Evolutionary conservation across 2,329 filamentous ascomycete genomes (phyloP), one percentile per base, ranked within the genome.

Genomic region (Aspergillus tubingensis): DNA sequence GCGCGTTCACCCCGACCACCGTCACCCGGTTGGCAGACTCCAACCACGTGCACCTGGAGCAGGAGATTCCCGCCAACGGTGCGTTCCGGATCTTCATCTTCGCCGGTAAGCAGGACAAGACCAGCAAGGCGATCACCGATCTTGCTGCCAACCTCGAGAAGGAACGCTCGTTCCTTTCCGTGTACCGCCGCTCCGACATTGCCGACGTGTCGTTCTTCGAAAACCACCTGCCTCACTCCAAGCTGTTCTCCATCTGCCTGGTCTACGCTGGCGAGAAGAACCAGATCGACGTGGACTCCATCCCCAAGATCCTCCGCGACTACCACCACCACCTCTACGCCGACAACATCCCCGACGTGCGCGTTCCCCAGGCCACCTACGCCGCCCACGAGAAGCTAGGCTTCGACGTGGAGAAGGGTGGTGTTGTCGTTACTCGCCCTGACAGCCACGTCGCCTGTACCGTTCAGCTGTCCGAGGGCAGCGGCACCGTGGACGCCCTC

Each of bases 341-440:
- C 1, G 93, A 96, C 69, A 92, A 96, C 75, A 82, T 90, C 51
- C 88, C 86, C 80, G 91, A 95, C 72, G 81, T 84, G 47, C 82
- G 86, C 6, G 88, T 91, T 0, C 87, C 89, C 0, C 81, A 88
- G 19, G 88, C 90, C 1, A 83, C 82, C 67, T 91, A 89, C 5
- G 83, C 91, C 2, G 91, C 91, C 5, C 93, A 97, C 76, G 88
- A 88, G 44, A 96, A 96, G 83, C 89, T 96, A 83, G 93, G 93
- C 0, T 75, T 96, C 25, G 85, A 89, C 65, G 81, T 89, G 70
- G 86, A 90, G 62, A 83, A 80, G 62, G 92, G 92, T 10, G 92
- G 89, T 59, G 85, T 96, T 2, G 88, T 96, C 1, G 89, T 96
- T 8, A 91, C 96, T 7, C 81, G 92, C 48, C 92, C 93, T 0